Percentiles rank a stretch among this genome's conserved stretches.
phyloP scores from a whole-genome alignment of 257 asterid genomes.

The Leonotis leonurus region DNA sequence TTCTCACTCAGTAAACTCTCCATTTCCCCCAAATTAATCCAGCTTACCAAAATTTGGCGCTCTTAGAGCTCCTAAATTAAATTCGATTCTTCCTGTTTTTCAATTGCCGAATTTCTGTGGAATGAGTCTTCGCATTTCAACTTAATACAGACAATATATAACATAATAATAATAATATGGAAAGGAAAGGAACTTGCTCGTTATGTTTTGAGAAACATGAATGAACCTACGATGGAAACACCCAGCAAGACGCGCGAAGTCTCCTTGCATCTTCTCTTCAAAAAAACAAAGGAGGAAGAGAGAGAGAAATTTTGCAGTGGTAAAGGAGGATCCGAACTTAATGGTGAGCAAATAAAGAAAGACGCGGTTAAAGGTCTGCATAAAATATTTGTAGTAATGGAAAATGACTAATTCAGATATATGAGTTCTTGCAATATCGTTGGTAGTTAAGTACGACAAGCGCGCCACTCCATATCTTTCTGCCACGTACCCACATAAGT shows the following conservation, averaged over 20 bases:
- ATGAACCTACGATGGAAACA: neutral
- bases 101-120: neutral
- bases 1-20: constrained; percentile 56
- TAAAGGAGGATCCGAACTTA: constrained; percentile 24
- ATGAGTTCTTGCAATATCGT: neutral
- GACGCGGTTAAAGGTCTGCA: too few relatives aligned
- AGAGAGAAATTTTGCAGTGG: neutral
- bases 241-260: neutral
- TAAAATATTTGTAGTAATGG: too few relatives aligned
- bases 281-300: neutral
- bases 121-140: neutral
- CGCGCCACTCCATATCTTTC: neutral
- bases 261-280: constrained; percentile 10
- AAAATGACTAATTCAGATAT: too few relatives aligned
- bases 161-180: too few relatives aligned
- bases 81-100: neutral
- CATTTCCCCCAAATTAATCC: constrained; percentile 19
- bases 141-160: too few relatives aligned
- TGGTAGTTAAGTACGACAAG: neutral
- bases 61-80: neutral
- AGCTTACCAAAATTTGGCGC: neutral
- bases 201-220: neutral
- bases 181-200: neutral
- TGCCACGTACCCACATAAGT: neutral
- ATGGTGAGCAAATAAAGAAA: constrained; percentile 11